A percentile compares a stretch with the other conserved stretches of the same genome.
phyloP scores from a whole-genome alignment of 192 early-diverging fungal species.

The Lobosporangium transversale region DNA sequence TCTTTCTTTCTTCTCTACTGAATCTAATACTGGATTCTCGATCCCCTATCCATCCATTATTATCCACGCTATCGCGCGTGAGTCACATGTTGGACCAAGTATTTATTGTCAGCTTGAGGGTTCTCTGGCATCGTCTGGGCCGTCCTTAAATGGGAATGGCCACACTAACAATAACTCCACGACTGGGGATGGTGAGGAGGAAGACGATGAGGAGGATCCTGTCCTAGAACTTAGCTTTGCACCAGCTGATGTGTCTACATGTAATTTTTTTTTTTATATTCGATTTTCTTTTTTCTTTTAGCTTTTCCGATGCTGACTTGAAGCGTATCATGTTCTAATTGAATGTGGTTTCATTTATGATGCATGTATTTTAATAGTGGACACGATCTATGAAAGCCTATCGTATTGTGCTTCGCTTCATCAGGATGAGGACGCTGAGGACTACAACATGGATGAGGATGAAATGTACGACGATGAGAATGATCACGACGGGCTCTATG shows the following conservation, averaged over 20 bases:
- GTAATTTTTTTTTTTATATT: slow-evolving; percentile 57
- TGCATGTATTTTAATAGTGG: slow-evolving; percentile 69
- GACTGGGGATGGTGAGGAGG: slow-evolving; percentile 39
- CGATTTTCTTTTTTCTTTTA: not conserved
- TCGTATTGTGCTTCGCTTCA: slow-evolving; percentile 74
- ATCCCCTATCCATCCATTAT: slow-evolving; percentile 74
- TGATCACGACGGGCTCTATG: slow-evolving; percentile 42
- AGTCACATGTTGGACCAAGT: slow-evolving; percentile 55
- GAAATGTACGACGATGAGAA: slow-evolving; percentile 36
- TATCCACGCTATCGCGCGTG: slow-evolving; percentile 76
- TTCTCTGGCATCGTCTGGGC: slow-evolving; percentile 15
- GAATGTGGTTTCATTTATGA: too few species aligned
- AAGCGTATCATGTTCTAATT: not conserved
- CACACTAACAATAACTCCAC: not conserved
- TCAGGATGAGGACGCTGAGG: slow-evolving; percentile 67
- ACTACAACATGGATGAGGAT: slow-evolving; percentile 45
- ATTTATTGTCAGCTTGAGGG: slow-evolving; percentile 76
- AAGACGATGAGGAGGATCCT: slow-evolving; percentile 57
- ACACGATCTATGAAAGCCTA: slow-evolving; percentile 70
- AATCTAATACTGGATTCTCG: slow-evolving; percentile 56
- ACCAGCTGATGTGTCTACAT: slow-evolving; percentile 62
- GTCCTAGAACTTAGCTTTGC: slow-evolving; percentile 68
- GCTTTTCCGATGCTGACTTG: not conserved
- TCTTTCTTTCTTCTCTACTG: slow-evolving; percentile 63
- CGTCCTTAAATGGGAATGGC: not conserved